Evolutionary conservation across 345 rosid genomes (phyloP).

Genomic region (Geranium rotundifolium): DNA sequence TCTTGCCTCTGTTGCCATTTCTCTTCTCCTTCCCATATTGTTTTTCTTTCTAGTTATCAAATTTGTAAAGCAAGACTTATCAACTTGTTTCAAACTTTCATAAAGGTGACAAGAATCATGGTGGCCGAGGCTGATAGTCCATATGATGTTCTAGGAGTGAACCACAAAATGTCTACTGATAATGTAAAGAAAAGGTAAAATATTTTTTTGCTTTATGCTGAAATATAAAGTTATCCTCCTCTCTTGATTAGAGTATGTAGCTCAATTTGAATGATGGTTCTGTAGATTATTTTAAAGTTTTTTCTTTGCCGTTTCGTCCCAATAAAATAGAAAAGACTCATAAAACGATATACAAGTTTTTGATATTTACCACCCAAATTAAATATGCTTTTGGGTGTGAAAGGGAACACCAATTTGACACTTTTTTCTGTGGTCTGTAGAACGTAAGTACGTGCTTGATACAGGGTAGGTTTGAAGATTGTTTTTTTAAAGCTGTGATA

Average conservation of each 20-base stretch:
- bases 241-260: not conserved
- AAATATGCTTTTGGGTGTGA: not conserved
- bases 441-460: not conserved
- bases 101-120: slow-evolving; percentile 81
- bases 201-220: slow-evolving; percentile 6
- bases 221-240: not conserved
- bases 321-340: not conserved
- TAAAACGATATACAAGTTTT: too few relatives aligned
- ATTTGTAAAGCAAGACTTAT: slow-evolving; percentile 2
- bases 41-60: not conserved
- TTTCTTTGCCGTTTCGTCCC: not conserved
- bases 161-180: slow-evolving; percentile 54
- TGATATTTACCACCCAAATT: too few relatives aligned
- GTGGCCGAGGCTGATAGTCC: slow-evolving; percentile 58
- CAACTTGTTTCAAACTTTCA: slow-evolving; percentile 7
- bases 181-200: slow-evolving; percentile 75
- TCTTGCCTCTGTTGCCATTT: too few relatives aligned
- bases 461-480: not conserved
- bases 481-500: not conserved
- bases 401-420: not conserved
- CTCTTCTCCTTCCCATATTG: not conserved
- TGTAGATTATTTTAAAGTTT: too few relatives aligned
- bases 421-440: not conserved
- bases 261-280: not conserved
- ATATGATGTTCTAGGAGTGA: slow-evolving; percentile 71